phyloP scores from a whole-genome alignment of 345 rosid species.

The Arabis alpina region DNA sequence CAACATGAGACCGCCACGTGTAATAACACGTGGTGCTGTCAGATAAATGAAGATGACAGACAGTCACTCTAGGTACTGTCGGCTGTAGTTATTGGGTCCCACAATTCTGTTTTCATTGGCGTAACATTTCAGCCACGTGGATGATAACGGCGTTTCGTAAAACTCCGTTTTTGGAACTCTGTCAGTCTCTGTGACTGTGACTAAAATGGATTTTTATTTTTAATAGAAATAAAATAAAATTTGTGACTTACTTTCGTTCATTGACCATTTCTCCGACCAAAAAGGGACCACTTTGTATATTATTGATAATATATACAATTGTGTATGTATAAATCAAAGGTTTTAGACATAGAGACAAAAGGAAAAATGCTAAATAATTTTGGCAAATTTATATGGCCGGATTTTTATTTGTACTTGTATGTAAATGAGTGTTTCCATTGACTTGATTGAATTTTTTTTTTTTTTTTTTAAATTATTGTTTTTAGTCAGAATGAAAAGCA shows the following conservation, averaged over 20 bases:
- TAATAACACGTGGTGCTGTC: not conserved
- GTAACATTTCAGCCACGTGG: slow-evolving; percentile 7
- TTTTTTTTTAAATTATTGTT: no score
- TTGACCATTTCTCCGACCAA: slow-evolving; percentile 30
- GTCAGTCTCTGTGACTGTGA: slow-evolving; percentile 9
- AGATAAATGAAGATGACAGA: slow-evolving; percentile 29
- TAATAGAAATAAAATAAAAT: not conserved
- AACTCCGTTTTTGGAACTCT: slow-evolving; percentile 5
- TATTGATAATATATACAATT: not conserved
- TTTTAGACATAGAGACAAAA: no score
- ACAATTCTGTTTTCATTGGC: not conserved
- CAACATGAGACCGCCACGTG: not conserved
- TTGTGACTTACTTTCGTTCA: not conserved
- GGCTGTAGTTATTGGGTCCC: slow-evolving; percentile 25
- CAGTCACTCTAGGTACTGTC: slow-evolving; percentile 44
- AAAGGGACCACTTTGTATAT: slow-evolving; percentile 18
- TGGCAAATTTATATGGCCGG: no score
- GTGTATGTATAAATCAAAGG: not conserved
- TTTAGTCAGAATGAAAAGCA: no score
- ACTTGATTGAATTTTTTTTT: no score
- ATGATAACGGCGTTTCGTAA: slow-evolving; percentile 12
- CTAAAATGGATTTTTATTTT: not conserved
- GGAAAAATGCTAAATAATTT: not conserved
- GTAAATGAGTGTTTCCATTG: no score
- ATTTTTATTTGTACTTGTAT: no score